phyloP scores from a whole-genome alignment of 768 basidiomycete genomes.

The Megacollybia marginata region DNA sequence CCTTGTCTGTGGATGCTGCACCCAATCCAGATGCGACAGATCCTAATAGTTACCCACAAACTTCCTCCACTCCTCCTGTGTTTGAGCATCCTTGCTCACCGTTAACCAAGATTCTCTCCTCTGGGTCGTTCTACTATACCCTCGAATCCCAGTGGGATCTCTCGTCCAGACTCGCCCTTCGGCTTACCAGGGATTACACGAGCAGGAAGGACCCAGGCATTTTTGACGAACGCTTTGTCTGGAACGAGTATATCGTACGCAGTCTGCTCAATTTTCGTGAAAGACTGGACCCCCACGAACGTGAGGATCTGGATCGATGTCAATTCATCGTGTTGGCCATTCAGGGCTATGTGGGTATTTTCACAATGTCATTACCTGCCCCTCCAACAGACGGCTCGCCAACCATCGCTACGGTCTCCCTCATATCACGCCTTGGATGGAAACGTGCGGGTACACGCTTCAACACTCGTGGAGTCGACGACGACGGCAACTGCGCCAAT shows the following conservation, averaged over 20 bases:
- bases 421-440: slow-evolving; percentile 88
- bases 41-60: slow-evolving; percentile 38
- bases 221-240: slow-evolving; percentile 87
- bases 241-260: slow-evolving; percentile 89
- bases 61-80: slow-evolving; percentile 36
- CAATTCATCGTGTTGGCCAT: slow-evolving; percentile 88
- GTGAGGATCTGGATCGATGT: slow-evolving; percentile 70
- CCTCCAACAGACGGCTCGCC: slow-evolving; percentile 72
- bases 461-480: slow-evolving; percentile 94
- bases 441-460: slow-evolving; percentile 96
- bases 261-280: slow-evolving; percentile 86
- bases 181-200: slow-evolving; percentile 47
- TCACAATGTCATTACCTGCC: slow-evolving; percentile 68
- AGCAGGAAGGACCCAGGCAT: slow-evolving; percentile 39
- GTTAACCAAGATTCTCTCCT: slow-evolving; percentile 84
- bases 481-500: slow-evolving; percentile 91
- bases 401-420: slow-evolving; percentile 62
- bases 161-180: slow-evolving; percentile 70
- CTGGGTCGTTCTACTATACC: slow-evolving; percentile 92
- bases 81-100: slow-evolving; percentile 89
- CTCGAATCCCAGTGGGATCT: slow-evolving; percentile 82
- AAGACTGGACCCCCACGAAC: slow-evolving; percentile 60
- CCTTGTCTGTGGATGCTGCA: slow-evolving; percentile 42
- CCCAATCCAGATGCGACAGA: slow-evolving; percentile 54
- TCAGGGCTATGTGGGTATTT: slow-evolving; percentile 89